Evolutionary conservation across 2,329 filamentous ascomycete genomes (phyloP).

Genomic region (Penicillium sp.): DNA sequence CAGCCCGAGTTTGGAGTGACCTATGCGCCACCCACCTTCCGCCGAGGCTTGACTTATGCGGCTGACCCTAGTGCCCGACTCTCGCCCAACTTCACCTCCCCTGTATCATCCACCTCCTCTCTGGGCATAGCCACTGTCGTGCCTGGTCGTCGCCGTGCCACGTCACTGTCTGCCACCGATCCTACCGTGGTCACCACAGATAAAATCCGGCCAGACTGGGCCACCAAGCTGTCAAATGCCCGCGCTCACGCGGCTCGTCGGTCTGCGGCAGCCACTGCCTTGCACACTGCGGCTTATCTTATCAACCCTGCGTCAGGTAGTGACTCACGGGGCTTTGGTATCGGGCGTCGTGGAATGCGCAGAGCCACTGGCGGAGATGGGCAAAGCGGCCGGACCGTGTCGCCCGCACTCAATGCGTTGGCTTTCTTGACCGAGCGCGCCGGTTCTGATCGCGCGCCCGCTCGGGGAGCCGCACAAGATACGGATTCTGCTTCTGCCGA

Average conservation of each 20-base stretch:
- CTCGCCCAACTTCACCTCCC: constrained; percentile 61
- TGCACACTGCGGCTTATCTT: constrained; percentile 93
- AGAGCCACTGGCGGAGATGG: constrained; percentile 40
- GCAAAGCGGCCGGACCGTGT: constrained; percentile 35
- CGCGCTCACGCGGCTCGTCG: constrained; percentile 81
- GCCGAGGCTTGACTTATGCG: constrained; percentile 75
- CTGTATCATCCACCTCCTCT: constrained; percentile 85
- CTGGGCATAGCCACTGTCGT: constrained; percentile 58
- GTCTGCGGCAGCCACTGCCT: constrained; percentile 87
- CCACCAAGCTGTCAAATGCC: constrained; percentile 81
- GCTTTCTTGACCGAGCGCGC: constrained; percentile 51
- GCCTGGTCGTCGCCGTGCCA: constrained; percentile 58
- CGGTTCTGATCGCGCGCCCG: constrained; percentile 29
- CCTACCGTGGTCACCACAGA: constrained; percentile 91
- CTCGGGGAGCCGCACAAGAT: constrained; percentile 35
- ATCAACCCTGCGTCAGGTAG: constrained; percentile 60
- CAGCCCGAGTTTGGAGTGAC: constrained; percentile 96
- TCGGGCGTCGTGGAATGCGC: constrained; percentile 57
- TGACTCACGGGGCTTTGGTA: constrained; percentile 56
- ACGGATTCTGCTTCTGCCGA: constrained; percentile 39
- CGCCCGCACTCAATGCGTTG: constrained; percentile 48
- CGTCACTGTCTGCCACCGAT: constrained; percentile 77
- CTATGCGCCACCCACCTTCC: constrained; percentile 85
- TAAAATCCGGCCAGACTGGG: constrained; percentile 90
- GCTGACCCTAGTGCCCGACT: constrained; percentile 53